These are phyloP conservation scores for Sherardia arvensis DNA, from an alignment of 257 asterid species.

Conservation along the genomic window DNA sequence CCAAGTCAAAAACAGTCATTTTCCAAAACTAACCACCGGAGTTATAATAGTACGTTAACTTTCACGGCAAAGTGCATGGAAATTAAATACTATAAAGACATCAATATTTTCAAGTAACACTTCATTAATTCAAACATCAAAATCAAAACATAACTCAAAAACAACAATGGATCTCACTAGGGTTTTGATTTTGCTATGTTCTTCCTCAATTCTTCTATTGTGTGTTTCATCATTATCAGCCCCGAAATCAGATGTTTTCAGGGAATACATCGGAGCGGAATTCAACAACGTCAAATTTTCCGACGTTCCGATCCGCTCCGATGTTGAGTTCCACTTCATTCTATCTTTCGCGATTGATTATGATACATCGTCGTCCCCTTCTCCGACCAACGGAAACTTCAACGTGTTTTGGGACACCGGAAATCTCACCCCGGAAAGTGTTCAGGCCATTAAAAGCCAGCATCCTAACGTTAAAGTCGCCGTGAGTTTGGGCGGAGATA, in stretches of 20 bases:
- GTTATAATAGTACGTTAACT: neutral
- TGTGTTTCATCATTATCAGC: slow-evolving; percentile 23
- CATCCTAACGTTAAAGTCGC: slow-evolving; percentile 49
- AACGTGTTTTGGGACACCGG: slow-evolving; percentile 63
- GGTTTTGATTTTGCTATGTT: neutral
- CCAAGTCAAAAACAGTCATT: neutral
- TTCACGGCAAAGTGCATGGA: slow-evolving; percentile 1
- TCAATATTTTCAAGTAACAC: neutral
- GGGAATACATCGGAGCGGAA: slow-evolving; percentile 75
- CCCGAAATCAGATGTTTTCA: slow-evolving; percentile 36
- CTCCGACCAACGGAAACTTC: slow-evolving; percentile 60
- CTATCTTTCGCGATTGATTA: slow-evolving; percentile 83
- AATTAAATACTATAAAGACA: slow-evolving; percentile 5
- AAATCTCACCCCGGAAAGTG: slow-evolving; percentile 45
- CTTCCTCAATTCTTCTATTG: slow-evolving; percentile 1
- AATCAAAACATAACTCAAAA: neutral
- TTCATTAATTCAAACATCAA: neutral
- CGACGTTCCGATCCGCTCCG: slow-evolving; percentile 51
- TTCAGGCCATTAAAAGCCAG: slow-evolving; percentile 36
- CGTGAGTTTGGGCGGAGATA: slow-evolving; percentile 72
- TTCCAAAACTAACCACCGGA: neutral
- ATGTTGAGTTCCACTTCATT: slow-evolving; percentile 74
- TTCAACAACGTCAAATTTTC: slow-evolving; percentile 52
- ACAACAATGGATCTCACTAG: slow-evolving; percentile 25
- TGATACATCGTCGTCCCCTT: slow-evolving; percentile 44